Conservation (phyloP, 148 eudicot genomes). For the Arbutus unedo region DNA sequence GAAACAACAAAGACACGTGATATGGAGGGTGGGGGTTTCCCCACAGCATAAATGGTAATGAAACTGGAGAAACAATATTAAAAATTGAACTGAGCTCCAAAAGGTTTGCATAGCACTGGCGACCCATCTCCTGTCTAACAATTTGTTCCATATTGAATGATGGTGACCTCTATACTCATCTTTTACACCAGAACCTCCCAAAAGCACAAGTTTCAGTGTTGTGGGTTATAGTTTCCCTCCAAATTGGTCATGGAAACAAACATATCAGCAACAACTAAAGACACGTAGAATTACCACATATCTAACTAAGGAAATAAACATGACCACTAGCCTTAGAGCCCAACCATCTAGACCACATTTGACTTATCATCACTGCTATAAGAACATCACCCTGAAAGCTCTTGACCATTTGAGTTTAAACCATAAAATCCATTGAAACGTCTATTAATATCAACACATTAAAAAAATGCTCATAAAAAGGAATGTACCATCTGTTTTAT, state of each 20-base stretch:
- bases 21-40: neutral
- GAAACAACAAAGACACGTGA: neutral
- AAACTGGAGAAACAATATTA: neutral
- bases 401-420: neutral
- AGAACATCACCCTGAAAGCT: neutral
- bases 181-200: constrained; percentile 1
- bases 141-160: neutral
- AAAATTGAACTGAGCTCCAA: constrained; percentile 2
- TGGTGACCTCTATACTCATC: neutral
- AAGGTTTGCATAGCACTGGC: neutral
- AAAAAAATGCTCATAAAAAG: neutral
- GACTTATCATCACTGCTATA: neutral
- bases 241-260: neutral
- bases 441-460: neutral
- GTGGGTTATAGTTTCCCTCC: neutral
- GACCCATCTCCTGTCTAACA: neutral
- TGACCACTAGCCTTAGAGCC: neutral
- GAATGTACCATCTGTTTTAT: neutral
- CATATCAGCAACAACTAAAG: neutral
- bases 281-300: neutral
- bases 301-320: neutral
- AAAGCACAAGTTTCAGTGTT: neutral
- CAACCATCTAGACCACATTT: neutral
- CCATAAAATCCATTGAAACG: neutral
- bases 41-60: neutral